These are phyloP conservation scores for Coemansia biformis DNA, from an alignment of 192 early-diverging fungal species.

Conservation along the genomic window DNA sequence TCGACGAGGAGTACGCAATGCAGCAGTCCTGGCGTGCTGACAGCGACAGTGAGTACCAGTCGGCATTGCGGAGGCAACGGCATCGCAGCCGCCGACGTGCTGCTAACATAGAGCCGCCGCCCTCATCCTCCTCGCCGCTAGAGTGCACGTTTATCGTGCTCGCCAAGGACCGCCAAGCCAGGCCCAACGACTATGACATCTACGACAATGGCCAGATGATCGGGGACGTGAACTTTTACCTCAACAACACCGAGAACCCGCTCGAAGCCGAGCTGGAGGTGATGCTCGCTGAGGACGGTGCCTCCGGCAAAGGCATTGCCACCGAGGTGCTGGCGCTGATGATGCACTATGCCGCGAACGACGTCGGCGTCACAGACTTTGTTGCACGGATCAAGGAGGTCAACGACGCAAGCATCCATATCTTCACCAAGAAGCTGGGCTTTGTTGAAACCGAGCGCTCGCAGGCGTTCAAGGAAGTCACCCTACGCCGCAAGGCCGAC, in stretches of 20 bases:
- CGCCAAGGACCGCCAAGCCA: conserved; percentile 9
- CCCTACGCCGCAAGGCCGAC: conserved; percentile 24
- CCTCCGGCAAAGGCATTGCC: conserved; percentile 28
- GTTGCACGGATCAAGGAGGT: conserved; percentile 50
- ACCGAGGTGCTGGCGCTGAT: conserved; percentile 46
- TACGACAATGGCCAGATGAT: conserved; percentile 63
- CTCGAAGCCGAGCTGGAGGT: conserved; percentile 82
- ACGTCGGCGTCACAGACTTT: conserved; percentile 36
- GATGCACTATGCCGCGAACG: conserved; percentile 49
- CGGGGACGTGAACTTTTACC: conserved; percentile 93
- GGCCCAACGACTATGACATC: neutral
- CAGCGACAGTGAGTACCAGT: conserved; percentile 59
- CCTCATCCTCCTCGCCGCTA: conserved; percentile 1
- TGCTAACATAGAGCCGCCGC: no score
- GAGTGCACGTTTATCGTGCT: conserved; percentile 72
- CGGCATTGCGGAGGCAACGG: no score
- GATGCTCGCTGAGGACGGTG: conserved; percentile 76
- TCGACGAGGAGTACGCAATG: conserved; percentile 96
- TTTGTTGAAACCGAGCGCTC: conserved; percentile 44
- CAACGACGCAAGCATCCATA: conserved; percentile 37
- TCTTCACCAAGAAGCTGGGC: conserved; percentile 41
- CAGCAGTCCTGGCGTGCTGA: conserved; percentile 84
- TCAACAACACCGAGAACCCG: conserved; percentile 72
- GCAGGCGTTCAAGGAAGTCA: conserved; percentile 40
- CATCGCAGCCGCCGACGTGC: no score